Percentiles rank a stretch among this genome's conserved stretches.
phyloP scores from a whole-genome alignment of 225 moss, liverwort and hornwort genomes.

The Marchantia paleacea region DNA sequence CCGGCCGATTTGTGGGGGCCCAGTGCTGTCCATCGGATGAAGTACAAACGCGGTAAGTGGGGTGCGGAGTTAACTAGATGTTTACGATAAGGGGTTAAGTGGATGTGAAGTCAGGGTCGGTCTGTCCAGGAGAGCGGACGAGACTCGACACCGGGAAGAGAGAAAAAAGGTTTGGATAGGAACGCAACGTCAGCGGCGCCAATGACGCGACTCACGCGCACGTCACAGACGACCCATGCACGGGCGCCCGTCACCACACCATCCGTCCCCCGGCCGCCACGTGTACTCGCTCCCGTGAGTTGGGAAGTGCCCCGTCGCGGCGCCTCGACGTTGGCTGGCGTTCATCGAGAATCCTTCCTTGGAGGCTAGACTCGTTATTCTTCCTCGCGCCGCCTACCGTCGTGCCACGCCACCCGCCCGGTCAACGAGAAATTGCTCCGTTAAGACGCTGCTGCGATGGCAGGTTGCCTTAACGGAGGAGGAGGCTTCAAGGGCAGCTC shows the following conservation, averaged over 20 bases:
- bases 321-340: slow-evolving; percentile 11
- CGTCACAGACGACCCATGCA: slow-evolving; percentile 18
- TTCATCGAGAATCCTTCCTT: neutral
- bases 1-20: slow-evolving; percentile 1
- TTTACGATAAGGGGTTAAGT: neutral
- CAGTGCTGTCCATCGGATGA: slow-evolving; percentile 9
- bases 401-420: neutral
- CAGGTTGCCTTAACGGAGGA: no score
- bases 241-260: slow-evolving; percentile 8
- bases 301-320: slow-evolving; percentile 25
- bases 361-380: neutral
- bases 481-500: neutral
- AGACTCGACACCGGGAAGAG: neutral
- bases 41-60: neutral
- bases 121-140: neutral
- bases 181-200: slow-evolving; percentile 23
- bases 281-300: slow-evolving; percentile 11
- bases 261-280: neutral
- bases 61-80: neutral
- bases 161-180: slow-evolving; percentile 8
- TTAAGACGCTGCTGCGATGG: neutral
- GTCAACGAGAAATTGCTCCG: slow-evolving; percentile 7
- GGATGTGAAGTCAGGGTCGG: slow-evolving; percentile 7
- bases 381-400: slow-evolving; percentile 10
- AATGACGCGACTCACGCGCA: slow-evolving; percentile 4